Percentiles rank a stretch among this genome's conserved stretches.
Evolutionary conservation across 2,329 filamentous ascomycete species (phyloP).

Genomic region (Cytospora leucostoma): DNA sequence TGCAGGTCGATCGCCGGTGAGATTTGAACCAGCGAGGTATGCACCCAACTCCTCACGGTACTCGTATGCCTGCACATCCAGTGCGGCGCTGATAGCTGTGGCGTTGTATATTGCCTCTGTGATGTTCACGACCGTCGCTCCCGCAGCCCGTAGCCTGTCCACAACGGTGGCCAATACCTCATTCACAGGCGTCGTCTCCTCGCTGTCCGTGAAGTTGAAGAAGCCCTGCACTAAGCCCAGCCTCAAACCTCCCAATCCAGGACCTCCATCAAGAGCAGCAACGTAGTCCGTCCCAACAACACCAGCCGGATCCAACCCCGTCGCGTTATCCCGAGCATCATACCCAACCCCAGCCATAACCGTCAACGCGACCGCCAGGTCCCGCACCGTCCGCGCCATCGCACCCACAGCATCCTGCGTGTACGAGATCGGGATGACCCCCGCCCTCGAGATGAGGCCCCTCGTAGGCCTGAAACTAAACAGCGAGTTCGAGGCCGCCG

Average conservation of each 20-base stretch:
- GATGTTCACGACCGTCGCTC: slow-evolving; percentile 54
- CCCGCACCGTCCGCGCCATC: slow-evolving; percentile 52
- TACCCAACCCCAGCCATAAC: slow-evolving; percentile 55
- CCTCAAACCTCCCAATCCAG: slow-evolving; percentile 34
- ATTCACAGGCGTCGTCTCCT: slow-evolving; percentile 61
- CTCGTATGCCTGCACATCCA: slow-evolving; percentile 64
- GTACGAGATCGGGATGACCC: slow-evolving; percentile 57
- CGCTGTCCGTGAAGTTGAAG: slow-evolving; percentile 52
- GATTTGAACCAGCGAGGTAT: slow-evolving; percentile 52
- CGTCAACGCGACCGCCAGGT: slow-evolving; percentile 52
- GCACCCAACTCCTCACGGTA: slow-evolving; percentile 56
- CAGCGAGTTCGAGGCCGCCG: slow-evolving; percentile 61
- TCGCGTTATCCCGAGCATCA: slow-evolving; percentile 54
- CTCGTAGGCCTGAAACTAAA: slow-evolving; percentile 60
- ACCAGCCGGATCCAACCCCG: slow-evolving; percentile 47
- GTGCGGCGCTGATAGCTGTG: slow-evolving; percentile 45
- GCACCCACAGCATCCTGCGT: slow-evolving; percentile 60
- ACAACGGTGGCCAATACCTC: slow-evolving; percentile 51
- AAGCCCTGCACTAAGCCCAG: slow-evolving; percentile 51
- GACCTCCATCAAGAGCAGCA: slow-evolving; percentile 36
- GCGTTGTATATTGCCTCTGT: slow-evolving; percentile 53
- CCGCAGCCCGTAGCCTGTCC: slow-evolving; percentile 46
- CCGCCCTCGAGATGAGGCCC: slow-evolving; percentile 51
- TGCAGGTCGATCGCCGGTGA: slow-evolving; percentile 45
- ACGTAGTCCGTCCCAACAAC: slow-evolving; percentile 49